These are phyloP conservation scores for Trichoderma orchidacearum DNA, from an alignment of 495 filamentous ascomycete species.

Conservation along the genomic window DNA sequence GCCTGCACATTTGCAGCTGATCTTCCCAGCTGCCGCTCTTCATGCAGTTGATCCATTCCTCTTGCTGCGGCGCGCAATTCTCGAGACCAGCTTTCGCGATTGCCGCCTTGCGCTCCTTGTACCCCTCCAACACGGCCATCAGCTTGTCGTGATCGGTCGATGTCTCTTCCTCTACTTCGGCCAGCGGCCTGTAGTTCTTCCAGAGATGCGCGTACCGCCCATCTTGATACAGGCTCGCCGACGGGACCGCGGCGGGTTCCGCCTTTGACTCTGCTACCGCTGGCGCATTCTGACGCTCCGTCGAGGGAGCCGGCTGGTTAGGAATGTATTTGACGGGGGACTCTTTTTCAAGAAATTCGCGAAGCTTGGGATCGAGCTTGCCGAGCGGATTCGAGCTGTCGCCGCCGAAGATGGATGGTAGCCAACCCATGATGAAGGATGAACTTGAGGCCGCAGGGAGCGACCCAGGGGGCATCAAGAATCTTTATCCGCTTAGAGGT, in stretches of 20 bases:
- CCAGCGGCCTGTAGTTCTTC: slow-evolving; percentile 66
- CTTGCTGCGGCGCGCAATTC: slow-evolving; percentile 82
- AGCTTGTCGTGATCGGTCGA: slow-evolving; percentile 65
- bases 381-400: slow-evolving; percentile 52
- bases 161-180: slow-evolving; percentile 43
- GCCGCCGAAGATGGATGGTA: slow-evolving; percentile 30
- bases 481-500: background rate
- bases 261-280: background rate
- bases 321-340: slow-evolving; percentile 57
- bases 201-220: slow-evolving; percentile 90
- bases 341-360: slow-evolving; percentile 74
- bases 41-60: slow-evolving; percentile 64
- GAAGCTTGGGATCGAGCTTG: slow-evolving; percentile 71
- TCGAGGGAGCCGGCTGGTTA: slow-evolving; percentile 11
- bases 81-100: slow-evolving; percentile 78
- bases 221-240: slow-evolving; percentile 42
- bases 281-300: slow-evolving; percentile 4
- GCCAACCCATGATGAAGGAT: slow-evolving; percentile 51
- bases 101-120: slow-evolving; percentile 64
- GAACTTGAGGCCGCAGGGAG: background rate
- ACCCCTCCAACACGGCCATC: slow-evolving; percentile 61
- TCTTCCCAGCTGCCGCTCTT: slow-evolving; percentile 43
- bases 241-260: slow-evolving; percentile 11
- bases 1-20: slow-evolving; percentile 58
- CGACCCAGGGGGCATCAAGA: background rate